Evolutionary conservation across 108 stramenopile genomes (phyloP).

Genomic region (Nannochloropsis gaditana): DNA sequence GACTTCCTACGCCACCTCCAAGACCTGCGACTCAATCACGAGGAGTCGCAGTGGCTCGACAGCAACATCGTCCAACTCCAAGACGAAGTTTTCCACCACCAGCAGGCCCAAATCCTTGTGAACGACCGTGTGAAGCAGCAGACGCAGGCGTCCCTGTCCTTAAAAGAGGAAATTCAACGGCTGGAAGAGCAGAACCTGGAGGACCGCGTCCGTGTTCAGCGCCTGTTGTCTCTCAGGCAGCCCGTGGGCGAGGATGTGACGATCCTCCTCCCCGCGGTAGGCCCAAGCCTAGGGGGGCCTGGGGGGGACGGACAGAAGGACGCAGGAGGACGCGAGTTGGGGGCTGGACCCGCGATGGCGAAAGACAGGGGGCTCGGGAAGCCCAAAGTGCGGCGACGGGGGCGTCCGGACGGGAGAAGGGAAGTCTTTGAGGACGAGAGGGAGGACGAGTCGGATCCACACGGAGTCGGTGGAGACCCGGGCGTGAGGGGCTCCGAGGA

Average conservation of each 20-base stretch:
- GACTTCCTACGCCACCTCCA: not conserved
- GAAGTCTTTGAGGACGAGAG: not conserved
- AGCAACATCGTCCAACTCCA: not conserved
- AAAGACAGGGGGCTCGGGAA: not conserved
- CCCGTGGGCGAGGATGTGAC: not conserved
- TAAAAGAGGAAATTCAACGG: not conserved
- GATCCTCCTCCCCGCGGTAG: not conserved
- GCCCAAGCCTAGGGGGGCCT: not conserved
- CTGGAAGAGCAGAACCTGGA: slow-evolving; percentile 1
- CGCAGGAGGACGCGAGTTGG: not conserved
- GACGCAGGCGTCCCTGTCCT: not conserved
- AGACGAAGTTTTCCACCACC: not conserved
- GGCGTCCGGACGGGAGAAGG: not conserved
- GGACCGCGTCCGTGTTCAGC: not conserved
- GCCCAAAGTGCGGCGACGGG: not conserved
- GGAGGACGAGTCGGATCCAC: not conserved
- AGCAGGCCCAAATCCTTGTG: not conserved
- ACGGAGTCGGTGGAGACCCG: not conserved
- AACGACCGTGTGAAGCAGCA: not conserved
- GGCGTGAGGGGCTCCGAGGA: not conserved
- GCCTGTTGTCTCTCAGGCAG: not conserved
- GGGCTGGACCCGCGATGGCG: not conserved
- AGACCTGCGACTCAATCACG: not conserved
- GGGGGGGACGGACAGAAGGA: not conserved
- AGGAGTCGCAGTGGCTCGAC: not conserved